Evolutionary conservation across 1,284 basidiomycete species (phyloP), one percentile per base, ranked within the genome.

Genomic region (Cutaneotrichosporon cutaneum): DNA sequence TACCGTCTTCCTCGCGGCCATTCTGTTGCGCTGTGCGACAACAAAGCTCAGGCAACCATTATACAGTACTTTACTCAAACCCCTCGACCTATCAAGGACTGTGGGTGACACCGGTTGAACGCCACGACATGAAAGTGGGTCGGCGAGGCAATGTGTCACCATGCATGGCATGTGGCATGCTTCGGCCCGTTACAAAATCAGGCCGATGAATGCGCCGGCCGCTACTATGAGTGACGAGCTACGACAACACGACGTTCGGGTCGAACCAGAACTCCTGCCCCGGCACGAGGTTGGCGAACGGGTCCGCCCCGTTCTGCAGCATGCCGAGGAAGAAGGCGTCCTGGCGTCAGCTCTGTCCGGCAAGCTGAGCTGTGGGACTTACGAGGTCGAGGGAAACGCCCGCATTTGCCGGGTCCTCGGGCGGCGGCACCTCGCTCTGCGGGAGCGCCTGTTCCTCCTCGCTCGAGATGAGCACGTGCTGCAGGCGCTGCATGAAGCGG

Each of bases 401-500:
- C 3, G 11, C 47, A 24, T 58, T 24, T 9, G 32, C 45, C 1
- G 55, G 36, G 21, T 42, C 8, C 55, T 21, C 22, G 10, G 54
- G 54, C 9, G 36, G 32, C 4, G 45, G 21, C 2, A 16, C 42
- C 18, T 53, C 22, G n/a, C 50, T 32, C 35, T 35, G 22, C n/a
- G 30, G 45, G 7, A n/a, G 14, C 24, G 18, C 16, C 10, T 33
- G 30, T 8, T 45, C 50, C 39, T 52, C 21, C 39, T 53, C 39
- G 14, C 50, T 52, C 11, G 30, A 35, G 18, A 36, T 22, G 11
- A 58, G 60, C 10, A 61, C 60, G 21, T 24, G 44, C 21, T 24
- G 33, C 35, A 60, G 45, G 2, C 56, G 57, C 27, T 55, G 58
- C 54, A 65, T 50, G 54, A 68, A 68, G 4, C 66, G 63, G 11